A percentile compares a stretch with the other conserved stretches of the same genome.
Evolutionary conservation across 1,139 yeast species (phyloP).

Genomic region (Pneumocystis oryctolagi): DNA sequence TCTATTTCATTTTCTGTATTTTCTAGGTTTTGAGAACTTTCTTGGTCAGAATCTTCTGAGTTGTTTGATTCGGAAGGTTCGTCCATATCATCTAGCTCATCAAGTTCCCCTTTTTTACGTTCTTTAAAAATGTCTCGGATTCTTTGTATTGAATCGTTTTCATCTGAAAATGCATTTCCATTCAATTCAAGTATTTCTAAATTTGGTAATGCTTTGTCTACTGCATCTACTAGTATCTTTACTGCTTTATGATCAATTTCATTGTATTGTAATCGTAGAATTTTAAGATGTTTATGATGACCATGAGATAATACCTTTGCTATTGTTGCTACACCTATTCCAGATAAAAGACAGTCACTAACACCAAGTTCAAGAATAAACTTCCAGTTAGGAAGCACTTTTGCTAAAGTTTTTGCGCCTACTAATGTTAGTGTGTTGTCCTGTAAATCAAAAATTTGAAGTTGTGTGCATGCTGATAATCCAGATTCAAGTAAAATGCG

Average conservation of each 20-base stretch:
- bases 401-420: slow-evolving; percentile 66
- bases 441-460: slow-evolving; percentile 70
- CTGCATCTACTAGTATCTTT: slow-evolving; percentile 38
- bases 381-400: slow-evolving; percentile 40
- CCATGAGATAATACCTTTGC: slow-evolving; percentile 25
- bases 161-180: slow-evolving; percentile 83
- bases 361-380: slow-evolving; percentile 60
- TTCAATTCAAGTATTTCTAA: slow-evolving; percentile 63
- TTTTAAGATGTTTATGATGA: slow-evolving; percentile 32
- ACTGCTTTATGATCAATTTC: slow-evolving; percentile 64
- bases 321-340: slow-evolving; percentile 48
- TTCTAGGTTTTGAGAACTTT: not conserved
- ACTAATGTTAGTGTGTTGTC: slow-evolving; percentile 83
- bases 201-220: slow-evolving; percentile 42
- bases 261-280: slow-evolving; percentile 70
- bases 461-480: slow-evolving; percentile 41
- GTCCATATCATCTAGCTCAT: slow-evolving; percentile 87
- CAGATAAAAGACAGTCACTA: slow-evolving; percentile 75
- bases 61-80: slow-evolving; percentile 47
- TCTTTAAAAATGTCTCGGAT: slow-evolving; percentile 51
- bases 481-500: slow-evolving; percentile 61
- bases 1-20: not conserved
- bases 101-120: slow-evolving; percentile 68
- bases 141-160: slow-evolving; percentile 40
- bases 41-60: not conserved